A percentile compares a stretch with the other conserved stretches of the same genome.
These are phyloP conservation scores for Ustilago loliicola DNA, from an alignment of 1,284 basidiomycete genomes.

Conservation along the genomic window DNA sequence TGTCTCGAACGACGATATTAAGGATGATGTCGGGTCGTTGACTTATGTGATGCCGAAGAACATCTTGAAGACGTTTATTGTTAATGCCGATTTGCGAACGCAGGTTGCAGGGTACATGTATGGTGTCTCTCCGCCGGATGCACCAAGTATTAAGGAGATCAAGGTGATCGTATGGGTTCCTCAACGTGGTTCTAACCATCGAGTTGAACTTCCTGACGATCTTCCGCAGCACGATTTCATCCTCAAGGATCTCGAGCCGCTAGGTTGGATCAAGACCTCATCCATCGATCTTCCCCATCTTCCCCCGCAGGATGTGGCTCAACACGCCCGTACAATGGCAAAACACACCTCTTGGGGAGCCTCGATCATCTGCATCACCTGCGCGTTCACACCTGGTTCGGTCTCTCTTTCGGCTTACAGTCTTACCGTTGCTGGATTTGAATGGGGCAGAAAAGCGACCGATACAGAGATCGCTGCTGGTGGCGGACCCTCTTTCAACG, in stretches of 20 bases:
- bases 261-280: slow-evolving; percentile 99
- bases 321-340: slow-evolving; percentile 96
- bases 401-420: slow-evolving; percentile 94
- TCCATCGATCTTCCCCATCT: slow-evolving; percentile 74
- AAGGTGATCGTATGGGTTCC: slow-evolving; percentile 96
- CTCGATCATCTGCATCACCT: slow-evolving; percentile 91
- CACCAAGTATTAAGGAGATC: slow-evolving; percentile 98
- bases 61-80: slow-evolving; percentile 92
- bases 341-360: slow-evolving; percentile 95
- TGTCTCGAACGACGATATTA: slow-evolving; percentile 98
- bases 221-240: slow-evolving; percentile 93
- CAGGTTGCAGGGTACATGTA: slow-evolving; percentile 96
- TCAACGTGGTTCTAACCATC: slow-evolving; percentile 94
- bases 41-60: slow-evolving; percentile 99
- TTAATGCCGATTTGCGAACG: slow-evolving; percentile 91
- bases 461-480: slow-evolving; percentile 79
- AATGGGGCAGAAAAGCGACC: slow-evolving; percentile 92
- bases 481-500: slow-evolving; percentile 85
- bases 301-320: slow-evolving; percentile 92
- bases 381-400: slow-evolving; percentile 97
- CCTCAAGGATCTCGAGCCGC: slow-evolving; percentile 90
- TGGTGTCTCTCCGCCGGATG: slow-evolving; percentile 91
- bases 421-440: slow-evolving; percentile 90
- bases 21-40: slow-evolving; percentile 92
- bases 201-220: slow-evolving; percentile 86